Evolutionary conservation across 257 asterid species (phyloP).

Genomic region (Salvia hispanica): DNA sequence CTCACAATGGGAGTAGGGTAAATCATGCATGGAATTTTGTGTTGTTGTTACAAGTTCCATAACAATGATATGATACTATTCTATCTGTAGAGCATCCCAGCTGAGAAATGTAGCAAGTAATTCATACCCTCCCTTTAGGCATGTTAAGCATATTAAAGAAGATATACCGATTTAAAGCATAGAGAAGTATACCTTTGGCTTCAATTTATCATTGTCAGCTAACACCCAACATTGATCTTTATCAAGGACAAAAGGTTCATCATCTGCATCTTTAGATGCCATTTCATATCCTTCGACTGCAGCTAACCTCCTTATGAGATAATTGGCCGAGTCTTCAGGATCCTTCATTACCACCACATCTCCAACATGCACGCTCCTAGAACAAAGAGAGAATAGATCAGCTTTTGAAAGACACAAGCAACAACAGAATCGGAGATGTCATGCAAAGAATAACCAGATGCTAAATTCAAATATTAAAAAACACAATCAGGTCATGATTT

Average conservation of each 20-base stretch:
- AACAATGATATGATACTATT: not conserved
- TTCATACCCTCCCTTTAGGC: slow-evolving; percentile 11
- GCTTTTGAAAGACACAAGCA: not conserved
- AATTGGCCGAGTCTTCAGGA: slow-evolving; percentile 52
- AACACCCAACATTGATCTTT: slow-evolving; percentile 87
- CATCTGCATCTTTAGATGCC: slow-evolving; percentile 67
- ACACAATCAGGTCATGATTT: too few species aligned
- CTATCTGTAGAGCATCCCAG: not conserved
- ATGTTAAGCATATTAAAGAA: slow-evolving; percentile 1
- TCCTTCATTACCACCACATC: slow-evolving; percentile 81
- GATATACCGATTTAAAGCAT: slow-evolving; percentile 14
- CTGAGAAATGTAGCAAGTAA: slow-evolving; percentile 7
- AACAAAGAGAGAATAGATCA: slow-evolving; percentile 29
- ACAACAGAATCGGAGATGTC: not conserved
- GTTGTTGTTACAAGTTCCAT: not conserved
- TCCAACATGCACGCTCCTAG: slow-evolving; percentile 68
- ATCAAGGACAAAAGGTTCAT: slow-evolving; percentile 72
- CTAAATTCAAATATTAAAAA: not conserved
- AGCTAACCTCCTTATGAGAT: slow-evolving; percentile 81
- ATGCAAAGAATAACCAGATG: not conserved
- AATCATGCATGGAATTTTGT: not conserved
- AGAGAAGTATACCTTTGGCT: slow-evolving; percentile 57
- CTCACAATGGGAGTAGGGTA: not conserved
- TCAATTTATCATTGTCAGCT: slow-evolving; percentile 66
- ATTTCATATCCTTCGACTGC: slow-evolving; percentile 84